These are phyloP conservation scores for Dillenia turbinata DNA, from an alignment of 164 flowering plant species.

Conservation along the genomic window DNA sequence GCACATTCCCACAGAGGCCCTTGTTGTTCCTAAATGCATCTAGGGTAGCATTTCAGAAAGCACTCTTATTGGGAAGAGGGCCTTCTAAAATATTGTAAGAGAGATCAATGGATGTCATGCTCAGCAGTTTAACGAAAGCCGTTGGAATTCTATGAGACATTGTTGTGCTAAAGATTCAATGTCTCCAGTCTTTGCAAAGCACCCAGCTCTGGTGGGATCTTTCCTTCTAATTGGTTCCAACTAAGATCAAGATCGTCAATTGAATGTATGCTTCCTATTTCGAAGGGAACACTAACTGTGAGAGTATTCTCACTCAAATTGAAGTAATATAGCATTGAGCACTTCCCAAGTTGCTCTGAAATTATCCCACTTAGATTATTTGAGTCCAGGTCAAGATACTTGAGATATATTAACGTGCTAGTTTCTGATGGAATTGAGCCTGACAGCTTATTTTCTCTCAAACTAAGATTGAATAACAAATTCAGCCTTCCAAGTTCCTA, in stretches of 20 bases:
- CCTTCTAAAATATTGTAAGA: neutral
- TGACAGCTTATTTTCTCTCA: too few relatives aligned
- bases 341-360: too few relatives aligned
- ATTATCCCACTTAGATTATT: too few relatives aligned
- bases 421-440: too few relatives aligned
- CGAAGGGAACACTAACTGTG: neutral
- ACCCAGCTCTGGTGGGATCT: neutral
- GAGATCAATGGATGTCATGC: neutral
- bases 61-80: neutral
- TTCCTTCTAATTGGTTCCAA: neutral
- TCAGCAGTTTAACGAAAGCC: neutral
- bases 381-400: too few relatives aligned
- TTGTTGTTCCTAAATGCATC: neutral
- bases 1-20: neutral
- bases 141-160: neutral
- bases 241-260: slow-evolving; percentile 2
- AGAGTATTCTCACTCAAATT: slow-evolving; percentile 4
- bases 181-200: neutral
- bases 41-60: neutral
- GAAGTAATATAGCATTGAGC: neutral
- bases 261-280: neutral
- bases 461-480: too few relatives aligned
- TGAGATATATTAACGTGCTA: too few relatives aligned
- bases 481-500: too few relatives aligned
- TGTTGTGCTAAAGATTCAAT: slow-evolving; percentile 4